These are phyloP conservation scores for Cyberlindnera nakhonratchasimensis DNA, from an alignment of 805 yeast genomes.

Conservation along the genomic window DNA sequence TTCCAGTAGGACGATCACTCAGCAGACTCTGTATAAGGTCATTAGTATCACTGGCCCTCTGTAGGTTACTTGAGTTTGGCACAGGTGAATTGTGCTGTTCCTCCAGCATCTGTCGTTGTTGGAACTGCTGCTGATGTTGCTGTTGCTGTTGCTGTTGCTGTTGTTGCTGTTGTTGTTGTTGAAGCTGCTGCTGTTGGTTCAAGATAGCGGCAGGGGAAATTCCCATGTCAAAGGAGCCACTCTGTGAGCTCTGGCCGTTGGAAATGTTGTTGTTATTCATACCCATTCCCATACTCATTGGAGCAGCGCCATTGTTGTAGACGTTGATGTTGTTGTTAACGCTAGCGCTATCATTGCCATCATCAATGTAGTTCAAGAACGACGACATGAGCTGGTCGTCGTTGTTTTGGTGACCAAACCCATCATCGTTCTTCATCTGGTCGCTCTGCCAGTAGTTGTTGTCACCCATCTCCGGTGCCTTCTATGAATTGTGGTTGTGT, in stretches of 20 bases:
- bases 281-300: slow-evolving; percentile 1
- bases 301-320: slow-evolving; percentile 10
- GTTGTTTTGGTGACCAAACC: slow-evolving; percentile 14
- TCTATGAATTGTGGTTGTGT: neutral
- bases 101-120: slow-evolving; percentile 13
- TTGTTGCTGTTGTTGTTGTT: slow-evolving; percentile 12
- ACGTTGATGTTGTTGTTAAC: slow-evolving; percentile 23
- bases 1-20: slow-evolving; percentile 30
- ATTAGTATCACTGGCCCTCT: slow-evolving; percentile 20
- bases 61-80: slow-evolving; percentile 27
- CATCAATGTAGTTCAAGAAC: slow-evolving; percentile 49
- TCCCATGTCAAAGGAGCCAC: slow-evolving; percentile 19
- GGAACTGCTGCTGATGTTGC: slow-evolving; percentile 12
- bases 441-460: slow-evolving; percentile 29
- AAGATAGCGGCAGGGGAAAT: slow-evolving; percentile 24
- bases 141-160: slow-evolving; percentile 18
- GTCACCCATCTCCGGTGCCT: slow-evolving; percentile 21
- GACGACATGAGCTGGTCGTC: slow-evolving; percentile 37
- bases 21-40: slow-evolving; percentile 23
- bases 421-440: slow-evolving; percentile 26
- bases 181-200: slow-evolving; percentile 17
- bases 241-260: slow-evolving; percentile 5
- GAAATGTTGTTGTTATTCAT: neutral
- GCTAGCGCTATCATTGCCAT: slow-evolving; percentile 11
- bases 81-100: slow-evolving; percentile 17